A percentile compares a stretch with the other conserved stretches of the same genome.
These are phyloP conservation scores for Candida sithepensis DNA, from an alignment of 805 yeast species.

Conservation along the genomic window DNA sequence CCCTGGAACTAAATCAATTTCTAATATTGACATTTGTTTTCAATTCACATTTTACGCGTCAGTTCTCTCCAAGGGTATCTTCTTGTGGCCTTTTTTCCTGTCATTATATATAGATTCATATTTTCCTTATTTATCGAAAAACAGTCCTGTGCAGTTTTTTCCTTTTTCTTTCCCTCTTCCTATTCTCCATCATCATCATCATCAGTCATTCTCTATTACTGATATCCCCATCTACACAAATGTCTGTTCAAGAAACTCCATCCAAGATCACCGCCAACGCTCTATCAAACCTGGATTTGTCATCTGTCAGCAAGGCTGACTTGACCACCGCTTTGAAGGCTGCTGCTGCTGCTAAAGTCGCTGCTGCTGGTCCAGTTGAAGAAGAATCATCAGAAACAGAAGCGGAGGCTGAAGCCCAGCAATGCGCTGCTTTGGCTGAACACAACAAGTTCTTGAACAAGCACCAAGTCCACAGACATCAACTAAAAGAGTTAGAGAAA, in stretches of 20 bases:
- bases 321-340: conserved; percentile 38
- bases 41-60: neutral
- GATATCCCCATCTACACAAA: conserved; percentile 15
- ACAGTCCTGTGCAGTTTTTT: neutral
- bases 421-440: conserved; percentile 10
- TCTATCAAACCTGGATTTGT: conserved; percentile 47
- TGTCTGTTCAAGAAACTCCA: conserved; percentile 67
- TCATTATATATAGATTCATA: neutral
- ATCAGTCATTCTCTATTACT: neutral
- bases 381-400: too few species aligned
- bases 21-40: neutral
- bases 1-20: too few species aligned
- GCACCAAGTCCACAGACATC: conserved; percentile 70
- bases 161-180: neutral
- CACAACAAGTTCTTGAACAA: conserved; percentile 56
- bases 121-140: neutral
- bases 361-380: conserved; percentile 15
- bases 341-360: conserved; percentile 37
- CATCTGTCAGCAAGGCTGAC: conserved; percentile 38
- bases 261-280: conserved; percentile 61
- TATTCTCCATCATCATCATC: neutral
- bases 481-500: conserved; percentile 70
- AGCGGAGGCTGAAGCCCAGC: conserved; percentile 22
- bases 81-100: too few species aligned
- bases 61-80: neutral